Base-by-base conservation (phyloP, 352 stramenopile genomes). In the Globisporangium iwayamae region DNA sequence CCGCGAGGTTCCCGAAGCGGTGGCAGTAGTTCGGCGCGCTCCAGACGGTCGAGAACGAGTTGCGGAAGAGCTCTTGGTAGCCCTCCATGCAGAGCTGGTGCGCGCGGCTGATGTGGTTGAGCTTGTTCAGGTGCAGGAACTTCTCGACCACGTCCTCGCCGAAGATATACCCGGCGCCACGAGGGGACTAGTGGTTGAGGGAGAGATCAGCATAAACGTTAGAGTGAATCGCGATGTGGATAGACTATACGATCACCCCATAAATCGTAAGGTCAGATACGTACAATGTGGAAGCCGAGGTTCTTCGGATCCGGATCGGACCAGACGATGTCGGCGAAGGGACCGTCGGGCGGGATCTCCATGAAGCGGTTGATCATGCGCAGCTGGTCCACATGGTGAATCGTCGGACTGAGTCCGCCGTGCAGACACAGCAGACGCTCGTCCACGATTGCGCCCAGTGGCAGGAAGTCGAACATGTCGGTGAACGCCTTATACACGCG, bases 381-480 rank as follows among this genome's bases (percentile, higher is more conserved):
- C 70, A 98, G 89, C 72, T 99, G 95, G 72, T 98, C 94, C 25
- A 99, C 47, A 54, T 90, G 82, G 58, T 92, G 79, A 59, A 92
- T 74, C 25, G 81, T 80, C 3, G 83, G 83, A 54, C 79, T 90
- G 3, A 92, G 51, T 0, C 83, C 83, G 22, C 83, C 83, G 59
- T 92, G 83, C 16, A 90, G 73, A 62, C 81, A 89, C 16, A 92
- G 62, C 30, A 92, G 66, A 32, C 78, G 70, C 47, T 89, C 63
- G 68, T 91, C 81, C 6, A 91, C 72, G 36, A 91, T 67, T 13
- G 96, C 97, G 36, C 98, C 83, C 1, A 92, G 60, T 30, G 83
- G 83, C 25, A 92, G 28, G 36, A 88, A 92, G 68, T 92, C 83
- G 63, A 92, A 92, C 41, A 92, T 70, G 56, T 92, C 83, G 58